Percentiles rank a stretch among this genome's conserved stretches.
These are phyloP conservation scores for Agrostemma githago DNA, from an alignment of 148 eudicot genomes.

Conservation along the genomic window DNA sequence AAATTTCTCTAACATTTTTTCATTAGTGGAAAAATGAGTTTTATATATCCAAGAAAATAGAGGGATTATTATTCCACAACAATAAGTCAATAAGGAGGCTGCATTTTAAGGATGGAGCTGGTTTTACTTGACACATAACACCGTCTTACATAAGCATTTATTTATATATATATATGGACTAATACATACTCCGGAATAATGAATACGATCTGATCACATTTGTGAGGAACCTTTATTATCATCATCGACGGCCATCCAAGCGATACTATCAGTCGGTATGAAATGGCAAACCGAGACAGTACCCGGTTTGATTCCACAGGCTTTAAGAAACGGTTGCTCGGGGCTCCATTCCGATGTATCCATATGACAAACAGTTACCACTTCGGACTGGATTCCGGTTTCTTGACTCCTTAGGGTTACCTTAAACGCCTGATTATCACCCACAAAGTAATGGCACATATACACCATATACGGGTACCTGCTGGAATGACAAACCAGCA, in stretches of 20 bases:
- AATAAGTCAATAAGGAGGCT: too few species aligned
- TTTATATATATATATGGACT: too few species aligned
- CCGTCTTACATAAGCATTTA: too few species aligned
- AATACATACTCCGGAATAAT: too few species aligned
- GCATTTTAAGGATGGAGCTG: too few species aligned
- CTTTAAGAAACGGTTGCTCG: not conserved
- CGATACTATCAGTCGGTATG: not conserved
- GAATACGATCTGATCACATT: not conserved
- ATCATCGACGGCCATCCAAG: constrained; percentile 6
- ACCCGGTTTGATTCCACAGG: not conserved
- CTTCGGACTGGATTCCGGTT: not conserved
- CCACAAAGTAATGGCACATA: constrained; percentile 10
- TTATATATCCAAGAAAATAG: too few species aligned
- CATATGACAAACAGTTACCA: constrained; percentile 12
- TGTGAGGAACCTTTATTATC: not conserved
- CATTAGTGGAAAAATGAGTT: too few species aligned
- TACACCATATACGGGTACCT: constrained; percentile 15
- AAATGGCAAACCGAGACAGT: constrained; percentile 13
- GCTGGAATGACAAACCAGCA: constrained; percentile 9
- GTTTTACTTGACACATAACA: too few species aligned
- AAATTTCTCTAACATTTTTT: too few species aligned
- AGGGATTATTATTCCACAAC: too few species aligned
- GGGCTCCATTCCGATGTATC: constrained; percentile 8
- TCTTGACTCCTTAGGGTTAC: constrained; percentile 1
- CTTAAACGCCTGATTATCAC: constrained; percentile 8